Conservation (phyloP, 768 basidiomycete species). For the Kwoniella dejecticola region DNA sequence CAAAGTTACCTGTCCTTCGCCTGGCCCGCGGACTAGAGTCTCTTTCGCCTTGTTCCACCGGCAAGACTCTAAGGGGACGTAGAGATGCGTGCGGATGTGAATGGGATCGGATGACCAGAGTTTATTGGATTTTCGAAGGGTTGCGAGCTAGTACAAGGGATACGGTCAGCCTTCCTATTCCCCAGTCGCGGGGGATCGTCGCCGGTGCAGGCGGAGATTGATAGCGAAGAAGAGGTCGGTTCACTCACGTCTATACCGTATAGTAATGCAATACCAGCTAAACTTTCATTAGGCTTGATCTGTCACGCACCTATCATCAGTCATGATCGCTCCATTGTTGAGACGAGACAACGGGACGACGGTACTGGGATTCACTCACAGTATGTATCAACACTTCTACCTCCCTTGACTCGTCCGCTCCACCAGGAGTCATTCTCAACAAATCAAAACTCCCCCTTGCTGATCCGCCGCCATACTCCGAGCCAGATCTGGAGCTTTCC, state of each 20-base stretch:
- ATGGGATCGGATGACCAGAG: constrained; percentile 92
- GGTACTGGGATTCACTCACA: constrained; percentile 32
- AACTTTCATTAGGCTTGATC: constrained; percentile 74
- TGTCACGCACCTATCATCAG: constrained; percentile 12
- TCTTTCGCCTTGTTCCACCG: constrained; percentile 51
- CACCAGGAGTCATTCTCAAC: constrained; percentile 30
- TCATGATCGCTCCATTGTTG: no score
- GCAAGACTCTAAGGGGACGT: constrained; percentile 67
- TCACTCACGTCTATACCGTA: constrained; percentile 74
- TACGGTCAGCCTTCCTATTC: not conserved
- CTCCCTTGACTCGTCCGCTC: constrained; percentile 27
- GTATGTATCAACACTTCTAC: constrained; percentile 57
- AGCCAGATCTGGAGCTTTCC: constrained; percentile 38
- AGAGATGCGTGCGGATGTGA: constrained; percentile 77
- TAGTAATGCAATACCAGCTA: constrained; percentile 82
- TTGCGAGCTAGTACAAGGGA: constrained; percentile 59
- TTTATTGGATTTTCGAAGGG: constrained; percentile 83
- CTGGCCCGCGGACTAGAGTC: constrained; percentile 45
- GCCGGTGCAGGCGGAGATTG: no score
- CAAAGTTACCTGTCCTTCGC: constrained; percentile 48
- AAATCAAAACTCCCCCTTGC: constrained; percentile 47
- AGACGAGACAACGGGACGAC: not conserved
- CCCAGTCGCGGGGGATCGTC: no score
- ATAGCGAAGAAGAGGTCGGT: not conserved
- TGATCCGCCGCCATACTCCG: constrained; percentile 27